phyloP scores from a whole-genome alignment of 352 stramenopile genomes.

The Pythium sp. region DNA sequence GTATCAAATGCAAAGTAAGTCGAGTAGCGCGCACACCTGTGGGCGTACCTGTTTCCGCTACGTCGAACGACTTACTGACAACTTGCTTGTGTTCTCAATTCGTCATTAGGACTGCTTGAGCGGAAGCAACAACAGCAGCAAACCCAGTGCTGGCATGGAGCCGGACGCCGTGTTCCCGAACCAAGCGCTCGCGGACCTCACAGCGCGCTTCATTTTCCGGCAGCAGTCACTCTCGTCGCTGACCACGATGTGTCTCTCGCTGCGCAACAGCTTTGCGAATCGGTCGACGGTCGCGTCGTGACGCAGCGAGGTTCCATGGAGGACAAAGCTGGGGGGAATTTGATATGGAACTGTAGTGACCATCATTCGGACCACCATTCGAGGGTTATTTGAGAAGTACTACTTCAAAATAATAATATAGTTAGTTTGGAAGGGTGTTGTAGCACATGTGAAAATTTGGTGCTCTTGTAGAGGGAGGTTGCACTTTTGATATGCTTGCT shows the following conservation, averaged over 20 bases:
- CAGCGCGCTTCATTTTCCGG: constrained; percentile 68
- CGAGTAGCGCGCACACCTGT: background rate
- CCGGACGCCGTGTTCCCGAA: constrained; percentile 66
- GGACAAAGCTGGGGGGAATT: no score
- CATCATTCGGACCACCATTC: background rate
- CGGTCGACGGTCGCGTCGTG: constrained; percentile 16
- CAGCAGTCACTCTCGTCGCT: constrained; percentile 65
- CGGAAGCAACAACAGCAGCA: background rate
- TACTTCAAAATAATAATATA: no score
- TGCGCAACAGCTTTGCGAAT: constrained; percentile 57
- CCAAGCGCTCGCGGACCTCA: constrained; percentile 64
- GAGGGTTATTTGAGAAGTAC: background rate
- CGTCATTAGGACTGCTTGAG: constrained; percentile 7
- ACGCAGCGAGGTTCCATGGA: background rate
- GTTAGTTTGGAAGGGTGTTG: no score
- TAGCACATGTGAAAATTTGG: no score
- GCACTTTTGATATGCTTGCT: background rate
- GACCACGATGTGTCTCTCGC: constrained; percentile 65
- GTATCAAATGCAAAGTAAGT: constrained; percentile 46
- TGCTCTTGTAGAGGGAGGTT: constrained; percentile 8
- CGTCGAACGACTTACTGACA: background rate
- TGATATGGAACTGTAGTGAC: no score
- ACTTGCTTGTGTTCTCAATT: background rate
- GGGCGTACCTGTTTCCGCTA: background rate
- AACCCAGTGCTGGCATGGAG: constrained; percentile 15